These are phyloP conservation scores for Persicaria tinctoria DNA, from an alignment of 148 eudicot species.

Conservation along the genomic window DNA sequence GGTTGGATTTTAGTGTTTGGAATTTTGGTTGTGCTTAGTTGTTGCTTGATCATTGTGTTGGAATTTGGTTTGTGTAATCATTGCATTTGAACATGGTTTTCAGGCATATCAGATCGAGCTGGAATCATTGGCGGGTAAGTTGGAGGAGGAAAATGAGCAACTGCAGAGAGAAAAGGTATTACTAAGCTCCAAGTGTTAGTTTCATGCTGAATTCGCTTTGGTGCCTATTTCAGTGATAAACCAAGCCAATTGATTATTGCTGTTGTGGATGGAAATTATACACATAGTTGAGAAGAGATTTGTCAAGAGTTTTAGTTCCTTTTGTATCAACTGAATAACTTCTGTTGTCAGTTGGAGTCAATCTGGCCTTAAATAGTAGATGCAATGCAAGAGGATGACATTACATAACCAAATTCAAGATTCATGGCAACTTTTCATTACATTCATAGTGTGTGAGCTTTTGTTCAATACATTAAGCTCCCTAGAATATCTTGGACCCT, in stretches of 20 bases:
- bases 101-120: conserved; percentile 86
- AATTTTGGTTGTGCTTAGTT: background rate
- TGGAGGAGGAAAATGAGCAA: conserved; percentile 77
- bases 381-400: background rate
- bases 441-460: too few species aligned
- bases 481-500: background rate
- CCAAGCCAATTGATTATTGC: background rate
- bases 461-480: too few species aligned
- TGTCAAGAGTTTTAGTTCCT: background rate
- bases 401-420: background rate
- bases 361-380: background rate
- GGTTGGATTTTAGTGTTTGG: conserved; percentile 24
- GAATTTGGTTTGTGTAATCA: background rate
- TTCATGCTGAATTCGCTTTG: background rate
- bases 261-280: background rate
- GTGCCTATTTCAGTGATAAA: background rate
- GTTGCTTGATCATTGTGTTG: conserved; percentile 1
- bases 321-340: background rate
- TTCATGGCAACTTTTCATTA: background rate
- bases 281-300: background rate
- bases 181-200: background rate
- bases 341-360: background rate
- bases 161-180: conserved; percentile 68
- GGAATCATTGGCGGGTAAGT: conserved; percentile 69
- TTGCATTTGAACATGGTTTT: conserved; percentile 10